Conservation (phyloP, 345 rosid species). For the Citrus unshiu region DNA sequence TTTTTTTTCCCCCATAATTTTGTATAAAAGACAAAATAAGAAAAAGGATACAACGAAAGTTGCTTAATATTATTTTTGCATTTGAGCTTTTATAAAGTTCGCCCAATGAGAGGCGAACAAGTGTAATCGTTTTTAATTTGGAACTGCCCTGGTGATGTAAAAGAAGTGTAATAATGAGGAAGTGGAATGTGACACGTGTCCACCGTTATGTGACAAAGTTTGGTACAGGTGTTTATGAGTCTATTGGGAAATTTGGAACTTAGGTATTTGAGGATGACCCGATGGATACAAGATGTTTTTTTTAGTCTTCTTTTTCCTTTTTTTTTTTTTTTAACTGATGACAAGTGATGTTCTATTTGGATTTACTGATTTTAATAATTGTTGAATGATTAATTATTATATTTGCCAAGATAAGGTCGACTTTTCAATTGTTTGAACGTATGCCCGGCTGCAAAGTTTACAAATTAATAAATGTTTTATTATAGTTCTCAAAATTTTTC, state of each 20-base stretch:
- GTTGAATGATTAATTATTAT: background rate
- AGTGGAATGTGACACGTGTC: constrained; percentile 22
- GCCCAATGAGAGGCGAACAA: background rate
- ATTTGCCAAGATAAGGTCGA: background rate
- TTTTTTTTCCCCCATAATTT: background rate
- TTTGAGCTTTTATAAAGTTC: background rate
- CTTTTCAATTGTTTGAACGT: background rate
- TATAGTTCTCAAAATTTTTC: no score
- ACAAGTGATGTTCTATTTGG: background rate
- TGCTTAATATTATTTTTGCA: background rate
- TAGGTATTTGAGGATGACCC: background rate
- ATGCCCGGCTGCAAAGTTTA: no score
- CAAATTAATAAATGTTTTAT: no score
- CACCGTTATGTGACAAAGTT: background rate
- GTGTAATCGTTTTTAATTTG: background rate
- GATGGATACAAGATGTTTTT: background rate
- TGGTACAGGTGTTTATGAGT: background rate
- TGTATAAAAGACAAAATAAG: background rate
- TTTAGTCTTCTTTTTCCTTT: no score
- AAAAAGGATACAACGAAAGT: background rate
- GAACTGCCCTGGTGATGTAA: constrained; percentile 22
- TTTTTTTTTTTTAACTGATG: no score
- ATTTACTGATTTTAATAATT: background rate
- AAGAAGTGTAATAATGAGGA: background rate
- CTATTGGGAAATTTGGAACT: background rate